Base-by-base conservation (phyloP, 805 yeast genomes). In the Candida michaelii region DNA sequence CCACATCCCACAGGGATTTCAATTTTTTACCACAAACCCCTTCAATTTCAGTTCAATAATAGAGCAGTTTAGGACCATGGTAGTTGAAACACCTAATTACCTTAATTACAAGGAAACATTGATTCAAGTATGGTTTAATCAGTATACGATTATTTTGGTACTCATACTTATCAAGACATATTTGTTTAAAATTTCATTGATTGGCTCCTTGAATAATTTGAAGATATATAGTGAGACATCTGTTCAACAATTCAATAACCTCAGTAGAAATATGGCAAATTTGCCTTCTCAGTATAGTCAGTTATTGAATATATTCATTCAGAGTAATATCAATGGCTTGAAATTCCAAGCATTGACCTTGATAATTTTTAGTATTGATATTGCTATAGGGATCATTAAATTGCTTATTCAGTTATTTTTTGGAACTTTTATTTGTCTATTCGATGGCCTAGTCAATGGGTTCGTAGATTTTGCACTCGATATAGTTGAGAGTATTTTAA, bases 351-450 rank as follows among this genome's bases (percentile, higher is more conserved):
- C 47, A 3, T n/a, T 46, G 14, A 29, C 34, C 15, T 42, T 44
- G 9, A 9, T 49, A 1, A 14, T 44, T 3, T 36, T 46, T 15
- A 16, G 34, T 21, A 30, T 45, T 14, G 33, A 39, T 19, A 33
- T 48, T 29, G 11, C 44, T 6, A 83, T 85, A 51, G 70, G 73
- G 31, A 48, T 89, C 30, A 57, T 87, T 0, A 55, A 79, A 3
- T 87, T 91, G 55, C 66, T 79, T 6, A 64, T 91, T 7, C 89
- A 89, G 24, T 53, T 91, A 49, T 77, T 85, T 36, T 60, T 89
- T 2, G 98, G 97, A 0, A 93, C 98, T 0, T 88, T 87, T 61
- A 83, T 85, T 0, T 93, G 99, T 60, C 67, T 93, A 11, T 59
- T 89, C 11, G 79, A 85, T 0, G 82, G 93, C 4, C 79, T 89